Evolutionary conservation across 441 rosid genomes (phyloP).

Genomic region (Sinapis alba): DNA sequence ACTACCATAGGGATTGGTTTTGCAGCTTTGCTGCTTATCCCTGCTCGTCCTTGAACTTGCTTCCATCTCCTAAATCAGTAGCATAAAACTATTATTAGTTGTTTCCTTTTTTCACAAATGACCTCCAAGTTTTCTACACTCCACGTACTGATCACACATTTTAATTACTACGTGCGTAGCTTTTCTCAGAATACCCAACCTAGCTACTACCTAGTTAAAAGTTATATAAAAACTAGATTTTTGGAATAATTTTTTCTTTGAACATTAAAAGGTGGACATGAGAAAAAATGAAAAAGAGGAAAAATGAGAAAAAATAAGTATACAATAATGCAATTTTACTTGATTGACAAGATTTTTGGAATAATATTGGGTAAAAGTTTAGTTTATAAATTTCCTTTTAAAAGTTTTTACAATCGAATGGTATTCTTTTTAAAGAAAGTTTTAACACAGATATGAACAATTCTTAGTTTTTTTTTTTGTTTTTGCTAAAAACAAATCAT

Average conservation of each 20-base stretch:
- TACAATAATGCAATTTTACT: too few species aligned
- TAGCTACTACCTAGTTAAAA: background rate
- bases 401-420: background rate
- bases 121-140: slow-evolving; percentile 3
- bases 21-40: slow-evolving; percentile 29
- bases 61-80: slow-evolving; percentile 29
- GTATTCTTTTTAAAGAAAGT: background rate
- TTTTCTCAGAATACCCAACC: background rate
- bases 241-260: too few species aligned
- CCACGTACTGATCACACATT: background rate
- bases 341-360: too few species aligned
- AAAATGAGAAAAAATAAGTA: too few species aligned
- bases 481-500: too few species aligned
- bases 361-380: too few species aligned
- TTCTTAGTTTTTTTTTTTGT: too few species aligned
- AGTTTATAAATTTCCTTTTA: too few species aligned
- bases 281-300: too few species aligned
- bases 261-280: too few species aligned
- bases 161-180: background rate
- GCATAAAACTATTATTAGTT: background rate
- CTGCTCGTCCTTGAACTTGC: slow-evolving; percentile 31
- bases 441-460: background rate
- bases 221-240: background rate
- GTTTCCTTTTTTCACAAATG: background rate
- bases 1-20: slow-evolving; percentile 19